Percentiles rank a stretch among this genome's conserved stretches.
Evolutionary conservation across 2,329 filamentous ascomycete species (phyloP).

Genomic region (Sclerotinia minor): DNA sequence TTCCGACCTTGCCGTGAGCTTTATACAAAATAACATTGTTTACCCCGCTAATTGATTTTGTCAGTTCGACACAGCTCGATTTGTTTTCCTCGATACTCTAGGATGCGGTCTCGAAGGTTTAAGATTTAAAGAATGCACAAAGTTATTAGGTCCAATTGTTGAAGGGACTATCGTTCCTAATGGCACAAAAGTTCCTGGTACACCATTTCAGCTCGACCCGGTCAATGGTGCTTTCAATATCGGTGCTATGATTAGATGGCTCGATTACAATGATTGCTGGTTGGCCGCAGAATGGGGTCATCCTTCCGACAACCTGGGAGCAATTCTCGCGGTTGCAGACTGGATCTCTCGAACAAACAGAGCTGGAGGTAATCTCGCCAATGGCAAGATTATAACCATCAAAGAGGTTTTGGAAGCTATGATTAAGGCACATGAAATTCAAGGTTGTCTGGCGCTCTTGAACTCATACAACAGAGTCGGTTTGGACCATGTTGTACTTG

Average conservation of each 20-base stretch:
- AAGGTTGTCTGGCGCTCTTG: slow-evolving; percentile 92
- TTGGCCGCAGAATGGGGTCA: slow-evolving; percentile 98
- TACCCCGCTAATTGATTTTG: slow-evolving; percentile 29
- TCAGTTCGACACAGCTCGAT: slow-evolving; percentile 92
- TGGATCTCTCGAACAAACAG: slow-evolving; percentile 93
- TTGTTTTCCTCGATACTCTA: slow-evolving; percentile 94
- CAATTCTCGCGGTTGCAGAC: slow-evolving; percentile 94
- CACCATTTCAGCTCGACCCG: slow-evolving; percentile 90
- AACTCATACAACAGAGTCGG: slow-evolving; percentile 99
- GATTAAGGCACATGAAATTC: slow-evolving; percentile 99
- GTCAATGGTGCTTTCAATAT: slow-evolving; percentile 98
- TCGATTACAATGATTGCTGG: slow-evolving; percentile 99
- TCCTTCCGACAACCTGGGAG: slow-evolving; percentile 95
- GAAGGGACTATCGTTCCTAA: slow-evolving; percentile 89
- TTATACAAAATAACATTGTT: slow-evolving; percentile 15
- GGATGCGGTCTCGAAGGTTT: slow-evolving; percentile 96
- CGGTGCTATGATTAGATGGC: slow-evolving; percentile 96
- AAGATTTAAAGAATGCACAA: slow-evolving; percentile 92
- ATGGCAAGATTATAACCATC: slow-evolving; percentile 84
- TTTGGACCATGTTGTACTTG: slow-evolving; percentile 93
- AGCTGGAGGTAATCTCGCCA: slow-evolving; percentile 74
- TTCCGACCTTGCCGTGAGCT: slow-evolving; percentile 86
- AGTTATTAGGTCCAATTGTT: slow-evolving; percentile 89
- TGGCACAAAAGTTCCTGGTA: slow-evolving; percentile 87
- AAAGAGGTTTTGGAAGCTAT: slow-evolving; percentile 92